These are phyloP conservation scores for Lycium ferocissimum DNA, from an alignment of 257 asterid genomes.

Conservation along the genomic window DNA sequence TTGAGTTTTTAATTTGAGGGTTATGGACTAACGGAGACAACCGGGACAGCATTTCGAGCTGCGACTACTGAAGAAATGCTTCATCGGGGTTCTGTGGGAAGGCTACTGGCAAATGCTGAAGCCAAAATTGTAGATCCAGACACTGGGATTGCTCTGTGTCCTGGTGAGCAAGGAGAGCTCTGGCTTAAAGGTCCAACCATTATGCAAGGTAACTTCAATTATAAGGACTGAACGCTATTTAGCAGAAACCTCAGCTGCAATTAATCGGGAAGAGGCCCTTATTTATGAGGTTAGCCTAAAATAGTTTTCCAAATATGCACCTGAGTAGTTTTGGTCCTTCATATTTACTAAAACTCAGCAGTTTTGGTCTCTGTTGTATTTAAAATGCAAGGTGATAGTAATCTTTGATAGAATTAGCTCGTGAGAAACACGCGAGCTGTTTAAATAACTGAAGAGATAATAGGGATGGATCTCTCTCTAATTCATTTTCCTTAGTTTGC, in stretches of 20 bases:
- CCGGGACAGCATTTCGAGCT: slow-evolving; percentile 45
- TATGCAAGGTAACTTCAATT: slow-evolving; percentile 58
- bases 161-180: slow-evolving; percentile 63
- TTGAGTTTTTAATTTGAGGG: slow-evolving; percentile 46
- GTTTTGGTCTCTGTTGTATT: no score
- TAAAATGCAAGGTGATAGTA: no score
- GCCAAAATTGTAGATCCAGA: slow-evolving; percentile 65
- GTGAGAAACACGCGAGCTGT: no score
- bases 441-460: no score
- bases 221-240: neutral
- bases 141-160: slow-evolving; percentile 52
- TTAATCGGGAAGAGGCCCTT: no score
- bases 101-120: slow-evolving; percentile 37
- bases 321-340: no score
- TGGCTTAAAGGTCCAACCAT: slow-evolving; percentile 64
- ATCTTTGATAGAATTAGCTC: no score
- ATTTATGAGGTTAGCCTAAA: no score
- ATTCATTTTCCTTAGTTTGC: no score
- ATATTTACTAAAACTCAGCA: no score
- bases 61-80: slow-evolving; percentile 45
- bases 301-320: no score
- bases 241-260: neutral
- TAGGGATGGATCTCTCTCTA: no score
- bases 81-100: slow-evolving; percentile 57
- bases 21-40: slow-evolving; percentile 72